A percentile compares a stretch with the other conserved stretches of the same genome.
Conservation (phyloP, 2,329 filamentous ascomycete genomes). For the Simplicillium aogashimaense region DNA sequence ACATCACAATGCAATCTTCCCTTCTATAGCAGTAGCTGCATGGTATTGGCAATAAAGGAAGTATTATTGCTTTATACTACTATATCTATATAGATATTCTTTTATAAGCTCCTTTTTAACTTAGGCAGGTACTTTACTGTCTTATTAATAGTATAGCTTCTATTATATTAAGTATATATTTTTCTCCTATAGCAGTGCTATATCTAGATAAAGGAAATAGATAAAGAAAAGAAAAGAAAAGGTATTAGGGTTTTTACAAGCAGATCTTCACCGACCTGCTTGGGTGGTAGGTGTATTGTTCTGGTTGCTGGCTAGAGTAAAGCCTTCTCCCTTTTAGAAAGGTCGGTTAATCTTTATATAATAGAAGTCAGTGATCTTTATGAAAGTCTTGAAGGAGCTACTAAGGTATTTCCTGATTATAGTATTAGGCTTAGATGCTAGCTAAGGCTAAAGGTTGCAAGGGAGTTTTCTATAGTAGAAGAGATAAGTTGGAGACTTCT, state of each 20-base stretch:
- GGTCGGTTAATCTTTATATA: constrained; percentile 1
- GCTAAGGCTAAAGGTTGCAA: neutral
- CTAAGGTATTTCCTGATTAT: constrained; percentile 1
- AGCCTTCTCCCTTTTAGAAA: neutral
- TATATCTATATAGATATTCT: neutral
- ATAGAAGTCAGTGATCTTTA: neutral
- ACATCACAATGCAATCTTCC: neutral
- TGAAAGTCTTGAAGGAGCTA: neutral
- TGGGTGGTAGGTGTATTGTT: neutral
- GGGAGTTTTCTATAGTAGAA: constrained; percentile 4
- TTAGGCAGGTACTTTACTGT: neutral
- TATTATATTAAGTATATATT: neutral
- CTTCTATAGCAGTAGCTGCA: constrained; percentile 1
- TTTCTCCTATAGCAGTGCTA: neutral
- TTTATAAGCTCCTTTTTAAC: neutral
- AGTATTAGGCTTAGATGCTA: neutral
- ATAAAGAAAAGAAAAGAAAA: neutral
- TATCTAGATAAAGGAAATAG: neutral
- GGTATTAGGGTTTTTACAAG: constrained; percentile 3
- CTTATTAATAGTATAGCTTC: neutral
- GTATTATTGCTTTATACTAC: neutral
- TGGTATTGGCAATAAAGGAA: constrained; percentile 1
- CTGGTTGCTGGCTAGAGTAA: neutral
- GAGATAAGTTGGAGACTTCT: constrained; percentile 2
- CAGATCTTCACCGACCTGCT: constrained; percentile 1